Percentiles rank a stretch among this genome's conserved stretches.
Conservation (phyloP, 768 basidiomycete species). For the Lactifluus piperatus region DNA sequence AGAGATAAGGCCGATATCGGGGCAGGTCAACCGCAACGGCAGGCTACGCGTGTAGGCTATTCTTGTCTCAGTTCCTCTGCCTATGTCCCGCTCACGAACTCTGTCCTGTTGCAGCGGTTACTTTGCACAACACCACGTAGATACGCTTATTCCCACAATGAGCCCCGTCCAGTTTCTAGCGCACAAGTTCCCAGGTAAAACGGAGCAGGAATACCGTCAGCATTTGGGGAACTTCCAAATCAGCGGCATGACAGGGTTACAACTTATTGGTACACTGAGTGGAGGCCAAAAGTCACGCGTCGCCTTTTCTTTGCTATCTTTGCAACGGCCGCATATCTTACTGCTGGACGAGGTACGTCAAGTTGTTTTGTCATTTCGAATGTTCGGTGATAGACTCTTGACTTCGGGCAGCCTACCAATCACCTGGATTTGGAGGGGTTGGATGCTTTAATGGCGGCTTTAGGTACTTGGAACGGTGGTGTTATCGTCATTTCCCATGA, state of each 20-base stretch:
- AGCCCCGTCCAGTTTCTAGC: slow-evolving; percentile 93
- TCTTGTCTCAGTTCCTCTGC: neutral
- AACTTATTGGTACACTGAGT: slow-evolving; percentile 83
- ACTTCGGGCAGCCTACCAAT: slow-evolving; percentile 64
- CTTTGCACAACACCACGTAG: slow-evolving; percentile 95
- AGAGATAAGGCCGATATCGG: slow-evolving; percentile 62
- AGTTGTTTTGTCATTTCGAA: neutral
- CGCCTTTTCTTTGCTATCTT: slow-evolving; percentile 78
- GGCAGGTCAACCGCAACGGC: slow-evolving; percentile 85
- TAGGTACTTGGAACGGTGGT: slow-evolving; percentile 78
- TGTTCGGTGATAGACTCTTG: neutral
- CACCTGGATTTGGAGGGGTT: slow-evolving; percentile 97
- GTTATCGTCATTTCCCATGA: slow-evolving; percentile 94
- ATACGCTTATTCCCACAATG: slow-evolving; percentile 74
- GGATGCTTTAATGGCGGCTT: slow-evolving; percentile 85
- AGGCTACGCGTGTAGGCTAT: slow-evolving; percentile 71
- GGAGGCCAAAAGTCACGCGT: slow-evolving; percentile 97
- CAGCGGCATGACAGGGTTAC: slow-evolving; percentile 89
- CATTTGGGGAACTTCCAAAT: slow-evolving; percentile 98
- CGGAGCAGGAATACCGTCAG: slow-evolving; percentile 91
- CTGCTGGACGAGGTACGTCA: slow-evolving; percentile 80
- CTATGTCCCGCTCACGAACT: neutral
- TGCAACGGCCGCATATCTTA: slow-evolving; percentile 86
- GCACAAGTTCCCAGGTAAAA: slow-evolving; percentile 85
- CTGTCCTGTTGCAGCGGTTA: slow-evolving; percentile 52